Conservation (phyloP, 1,284 basidiomycete genomes). For the Cystobasidium pallidum region DNA sequence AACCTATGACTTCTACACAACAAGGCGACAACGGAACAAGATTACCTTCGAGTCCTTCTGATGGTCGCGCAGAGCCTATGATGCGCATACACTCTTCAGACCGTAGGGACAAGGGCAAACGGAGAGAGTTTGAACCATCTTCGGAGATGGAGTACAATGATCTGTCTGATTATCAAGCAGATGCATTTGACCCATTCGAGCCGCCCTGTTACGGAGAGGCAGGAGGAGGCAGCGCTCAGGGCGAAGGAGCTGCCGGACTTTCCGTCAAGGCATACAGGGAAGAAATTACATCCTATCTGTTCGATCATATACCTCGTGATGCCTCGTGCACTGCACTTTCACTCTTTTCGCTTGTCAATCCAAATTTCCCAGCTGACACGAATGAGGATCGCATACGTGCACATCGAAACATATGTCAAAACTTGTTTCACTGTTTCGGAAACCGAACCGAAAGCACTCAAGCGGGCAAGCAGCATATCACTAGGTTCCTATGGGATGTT, state of each 20-base stretch:
- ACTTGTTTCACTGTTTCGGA: slow-evolving; percentile 20
- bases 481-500: slow-evolving; percentile 8
- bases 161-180: slow-evolving; percentile 1
- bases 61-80: not conserved
- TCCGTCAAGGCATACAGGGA: not conserved
- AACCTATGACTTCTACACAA: slow-evolving; percentile 27
- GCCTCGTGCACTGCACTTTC: not conserved
- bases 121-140: slow-evolving; percentile 9
- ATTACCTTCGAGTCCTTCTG: slow-evolving; percentile 31
- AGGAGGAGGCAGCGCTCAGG: not conserved
- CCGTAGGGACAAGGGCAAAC: slow-evolving; percentile 33
- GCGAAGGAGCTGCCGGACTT: not conserved
- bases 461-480: not conserved
- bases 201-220: not conserved
- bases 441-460: not conserved
- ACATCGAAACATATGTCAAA: slow-evolving; percentile 23
- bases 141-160: slow-evolving; percentile 26
- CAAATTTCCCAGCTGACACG: not conserved
- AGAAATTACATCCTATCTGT: slow-evolving; percentile 28
- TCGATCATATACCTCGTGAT: slow-evolving; percentile 22
- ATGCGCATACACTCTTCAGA: not conserved
- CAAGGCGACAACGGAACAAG: not conserved
- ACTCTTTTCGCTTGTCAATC: slow-evolving; percentile 28
- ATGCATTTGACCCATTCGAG: slow-evolving; percentile 7
- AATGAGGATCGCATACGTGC: not conserved